Evolutionary conservation across 2,329 filamentous ascomycete genomes (phyloP).

Genomic region (Eutypa lata): DNA sequence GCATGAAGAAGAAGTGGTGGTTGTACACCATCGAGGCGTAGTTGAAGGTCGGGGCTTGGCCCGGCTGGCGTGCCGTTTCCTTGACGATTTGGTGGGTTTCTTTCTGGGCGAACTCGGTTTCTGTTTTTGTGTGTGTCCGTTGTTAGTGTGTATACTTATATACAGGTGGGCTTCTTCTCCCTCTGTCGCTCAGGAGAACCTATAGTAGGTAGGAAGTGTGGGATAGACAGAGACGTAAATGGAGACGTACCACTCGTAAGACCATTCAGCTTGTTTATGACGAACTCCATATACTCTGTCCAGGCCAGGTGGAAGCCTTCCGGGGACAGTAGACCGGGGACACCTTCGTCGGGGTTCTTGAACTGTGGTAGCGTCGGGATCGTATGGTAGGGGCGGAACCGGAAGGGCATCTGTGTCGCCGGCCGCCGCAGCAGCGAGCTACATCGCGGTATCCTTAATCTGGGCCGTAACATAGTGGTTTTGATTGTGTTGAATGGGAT

Average conservation of each 20-base stretch:
- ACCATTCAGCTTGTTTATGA: conserved; percentile 74
- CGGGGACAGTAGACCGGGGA: conserved; percentile 69
- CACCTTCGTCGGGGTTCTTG: conserved; percentile 34
- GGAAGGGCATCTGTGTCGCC: conserved; percentile 18
- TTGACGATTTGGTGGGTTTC: conserved; percentile 67
- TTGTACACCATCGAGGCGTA: conserved; percentile 95
- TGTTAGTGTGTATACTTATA: no score
- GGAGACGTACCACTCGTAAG: conserved; percentile 64
- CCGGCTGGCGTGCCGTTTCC: conserved; percentile 74
- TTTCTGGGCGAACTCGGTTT: conserved; percentile 60
- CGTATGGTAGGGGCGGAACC: conserved; percentile 41
- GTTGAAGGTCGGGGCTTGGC: conserved; percentile 82
- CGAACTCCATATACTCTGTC: conserved; percentile 73
- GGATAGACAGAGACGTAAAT: background rate
- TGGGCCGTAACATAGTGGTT: conserved; percentile 49
- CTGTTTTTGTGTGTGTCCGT: conserved; percentile 37
- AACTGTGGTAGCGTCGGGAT: conserved; percentile 45
- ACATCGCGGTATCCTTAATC: conserved; percentile 50
- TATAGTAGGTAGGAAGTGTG: background rate
- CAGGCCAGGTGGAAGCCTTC: conserved; percentile 74
- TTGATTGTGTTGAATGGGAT: conserved; percentile 12
- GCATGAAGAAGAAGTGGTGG: conserved; percentile 77
- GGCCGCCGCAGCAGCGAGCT: conserved; percentile 34
- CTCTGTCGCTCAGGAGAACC: no score
- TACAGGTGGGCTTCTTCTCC: no score